Conservation (phyloP, 495 filamentous ascomycete genomes). For the Pseudevernia furfuracea region DNA sequence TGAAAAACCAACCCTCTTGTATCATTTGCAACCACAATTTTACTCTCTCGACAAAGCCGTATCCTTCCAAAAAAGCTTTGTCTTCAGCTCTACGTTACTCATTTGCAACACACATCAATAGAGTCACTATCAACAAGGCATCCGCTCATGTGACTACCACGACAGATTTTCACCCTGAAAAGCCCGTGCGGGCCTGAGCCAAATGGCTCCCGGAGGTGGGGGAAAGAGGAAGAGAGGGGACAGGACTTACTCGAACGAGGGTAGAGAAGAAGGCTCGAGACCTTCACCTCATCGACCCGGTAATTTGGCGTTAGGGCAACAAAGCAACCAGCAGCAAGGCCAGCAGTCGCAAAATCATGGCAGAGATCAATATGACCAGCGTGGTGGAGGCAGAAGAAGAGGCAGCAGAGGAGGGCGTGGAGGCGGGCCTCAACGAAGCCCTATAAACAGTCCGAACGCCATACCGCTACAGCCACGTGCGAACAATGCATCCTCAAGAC, state of each 20-base stretch:
- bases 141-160: slow-evolving; percentile 8
- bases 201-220: slow-evolving; percentile 46
- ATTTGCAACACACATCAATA: neutral
- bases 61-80: neutral
- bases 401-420: slow-evolving; percentile 40
- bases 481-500: slow-evolving; percentile 19
- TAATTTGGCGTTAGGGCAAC: slow-evolving; percentile 51
- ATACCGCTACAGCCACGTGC: slow-evolving; percentile 13
- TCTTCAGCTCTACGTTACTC: slow-evolving; percentile 1
- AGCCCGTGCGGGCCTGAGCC: slow-evolving; percentile 9
- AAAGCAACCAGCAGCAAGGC: slow-evolving; percentile 34
- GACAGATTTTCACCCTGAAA: neutral
- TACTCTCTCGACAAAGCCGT: neutral
- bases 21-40: neutral
- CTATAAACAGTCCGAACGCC: slow-evolving; percentile 24
- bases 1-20: no score
- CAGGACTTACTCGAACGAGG: slow-evolving; percentile 45
- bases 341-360: slow-evolving; percentile 29
- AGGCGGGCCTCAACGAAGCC: slow-evolving; percentile 33
- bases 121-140: neutral
- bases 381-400: slow-evolving; percentile 39
- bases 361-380: slow-evolving; percentile 39
- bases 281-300: slow-evolving; percentile 60
- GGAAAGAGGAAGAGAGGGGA: slow-evolving; percentile 55
- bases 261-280: slow-evolving; percentile 44